Percentiles rank a stretch among this genome's conserved stretches.
Evolutionary conservation across 495 filamentous ascomycete species (phyloP).

Genomic region (Copromyces sp.): DNA sequence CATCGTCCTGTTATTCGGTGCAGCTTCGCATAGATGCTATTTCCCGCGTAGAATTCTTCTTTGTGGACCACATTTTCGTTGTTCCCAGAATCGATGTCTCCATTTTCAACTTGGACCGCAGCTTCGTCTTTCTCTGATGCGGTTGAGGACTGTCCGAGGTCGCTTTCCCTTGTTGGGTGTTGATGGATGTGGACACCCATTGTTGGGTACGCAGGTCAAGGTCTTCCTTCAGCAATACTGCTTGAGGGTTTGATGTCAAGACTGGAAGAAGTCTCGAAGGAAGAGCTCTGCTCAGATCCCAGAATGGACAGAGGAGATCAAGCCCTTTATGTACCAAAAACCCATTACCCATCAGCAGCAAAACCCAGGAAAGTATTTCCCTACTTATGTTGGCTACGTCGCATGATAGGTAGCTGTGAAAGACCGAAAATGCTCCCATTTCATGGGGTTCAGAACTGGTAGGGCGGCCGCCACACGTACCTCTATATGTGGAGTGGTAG

Average conservation of each 20-base stretch:
- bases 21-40: conserved; percentile 52
- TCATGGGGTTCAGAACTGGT: not conserved
- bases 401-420: no score
- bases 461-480: not conserved
- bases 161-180: not conserved
- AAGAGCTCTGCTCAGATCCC: no score
- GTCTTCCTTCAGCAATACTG: no score
- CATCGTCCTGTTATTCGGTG: conserved; percentile 60
- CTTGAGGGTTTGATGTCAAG: no score
- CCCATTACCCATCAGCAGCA: no score
- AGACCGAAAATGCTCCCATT: not conserved
- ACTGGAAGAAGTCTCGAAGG: no score
- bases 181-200: not conserved
- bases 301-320: no score
- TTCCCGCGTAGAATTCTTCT: conserved; percentile 52
- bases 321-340: no score
- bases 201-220: not conserved
- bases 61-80: conserved; percentile 48
- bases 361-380: no score
- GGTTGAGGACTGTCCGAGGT: not conserved
- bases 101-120: not conserved
- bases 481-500: not conserved
- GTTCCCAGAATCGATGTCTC: not conserved
- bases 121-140: not conserved
- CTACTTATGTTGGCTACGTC: no score